phyloP scores from a whole-genome alignment of 2,329 filamentous ascomycete species.

The Westerdykella ornata region DNA sequence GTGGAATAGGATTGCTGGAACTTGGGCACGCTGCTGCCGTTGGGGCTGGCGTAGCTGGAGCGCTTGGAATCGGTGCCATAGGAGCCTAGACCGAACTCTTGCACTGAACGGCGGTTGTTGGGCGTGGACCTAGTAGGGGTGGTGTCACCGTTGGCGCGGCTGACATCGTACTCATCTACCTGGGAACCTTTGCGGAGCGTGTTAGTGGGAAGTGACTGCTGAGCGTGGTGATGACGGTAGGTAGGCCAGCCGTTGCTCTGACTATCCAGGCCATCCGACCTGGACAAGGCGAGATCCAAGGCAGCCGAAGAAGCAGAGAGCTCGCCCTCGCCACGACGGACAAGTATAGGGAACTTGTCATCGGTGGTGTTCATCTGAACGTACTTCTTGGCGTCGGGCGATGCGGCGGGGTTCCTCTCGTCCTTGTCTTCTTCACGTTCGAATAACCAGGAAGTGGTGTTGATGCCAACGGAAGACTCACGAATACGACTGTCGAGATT shows the following conservation, averaged over 20 bases:
- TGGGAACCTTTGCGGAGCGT: constrained; percentile 40
- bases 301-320: constrained; percentile 75
- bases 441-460: constrained; percentile 80
- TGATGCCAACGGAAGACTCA: constrained; percentile 46
- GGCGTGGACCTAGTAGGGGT: constrained; percentile 36
- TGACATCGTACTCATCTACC: constrained; percentile 32
- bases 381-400: constrained; percentile 62
- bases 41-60: constrained; percentile 50
- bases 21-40: constrained; percentile 57
- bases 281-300: constrained; percentile 68
- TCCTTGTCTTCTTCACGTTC: constrained; percentile 61
- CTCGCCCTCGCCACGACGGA: constrained; percentile 57
- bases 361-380: constrained; percentile 66
- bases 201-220: constrained; percentile 55
- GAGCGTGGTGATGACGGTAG: constrained; percentile 59
- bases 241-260: constrained; percentile 50
- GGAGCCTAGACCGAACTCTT: constrained; percentile 39
- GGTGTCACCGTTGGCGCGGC: constrained; percentile 35
- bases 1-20: constrained; percentile 84
- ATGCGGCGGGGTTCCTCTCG: constrained; percentile 45
- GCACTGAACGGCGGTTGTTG: constrained; percentile 44
- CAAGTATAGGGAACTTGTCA: constrained; percentile 80
- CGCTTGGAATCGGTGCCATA: constrained; percentile 38
- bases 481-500: constrained; percentile 61
- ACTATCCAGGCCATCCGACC: constrained; percentile 57